Percentiles rank a stretch among this genome's conserved stretches.
These are phyloP conservation scores for Candida gorgasii DNA, from an alignment of 805 yeast species.

Conservation along the genomic window DNA sequence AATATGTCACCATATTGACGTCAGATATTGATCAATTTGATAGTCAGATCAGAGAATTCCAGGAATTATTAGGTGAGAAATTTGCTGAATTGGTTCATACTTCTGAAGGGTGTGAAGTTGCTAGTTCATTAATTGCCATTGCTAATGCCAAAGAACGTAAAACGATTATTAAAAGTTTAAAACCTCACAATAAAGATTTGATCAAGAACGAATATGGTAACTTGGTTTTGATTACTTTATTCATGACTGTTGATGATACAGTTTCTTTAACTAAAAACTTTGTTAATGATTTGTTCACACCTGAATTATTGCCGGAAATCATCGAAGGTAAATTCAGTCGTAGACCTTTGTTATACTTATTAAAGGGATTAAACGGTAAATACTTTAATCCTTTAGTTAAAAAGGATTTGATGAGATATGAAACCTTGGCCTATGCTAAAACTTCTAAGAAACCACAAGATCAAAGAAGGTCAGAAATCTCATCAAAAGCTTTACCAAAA, in stretches of 20 bases:
- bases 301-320: constrained; percentile 53
- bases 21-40: constrained; percentile 44
- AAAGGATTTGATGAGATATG: constrained; percentile 60
- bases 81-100: constrained; percentile 95
- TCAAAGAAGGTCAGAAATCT: constrained; percentile 70
- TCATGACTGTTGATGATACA: constrained; percentile 92
- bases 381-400: constrained; percentile 73
- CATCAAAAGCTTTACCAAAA: constrained; percentile 62
- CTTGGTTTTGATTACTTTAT: constrained; percentile 71
- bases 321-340: constrained; percentile 76
- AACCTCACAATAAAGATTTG: constrained; percentile 72
- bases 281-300: constrained; percentile 51
- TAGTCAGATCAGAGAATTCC: constrained; percentile 73
- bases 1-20: constrained; percentile 72
- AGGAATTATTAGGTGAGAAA: constrained; percentile 82
- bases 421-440: constrained; percentile 52
- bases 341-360: constrained; percentile 81
- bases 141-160: constrained; percentile 95
- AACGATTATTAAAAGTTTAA: constrained; percentile 66
- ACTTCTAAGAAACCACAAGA: constrained; percentile 87
- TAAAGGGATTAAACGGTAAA: constrained; percentile 76
- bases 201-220: constrained; percentile 87
- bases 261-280: constrained; percentile 77
- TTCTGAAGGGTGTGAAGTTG: constrained; percentile 91
- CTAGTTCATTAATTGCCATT: constrained; percentile 72